Conservation (phyloP, 2,329 filamentous ascomycete genomes). For the Fusarium coffeatum region DNA sequence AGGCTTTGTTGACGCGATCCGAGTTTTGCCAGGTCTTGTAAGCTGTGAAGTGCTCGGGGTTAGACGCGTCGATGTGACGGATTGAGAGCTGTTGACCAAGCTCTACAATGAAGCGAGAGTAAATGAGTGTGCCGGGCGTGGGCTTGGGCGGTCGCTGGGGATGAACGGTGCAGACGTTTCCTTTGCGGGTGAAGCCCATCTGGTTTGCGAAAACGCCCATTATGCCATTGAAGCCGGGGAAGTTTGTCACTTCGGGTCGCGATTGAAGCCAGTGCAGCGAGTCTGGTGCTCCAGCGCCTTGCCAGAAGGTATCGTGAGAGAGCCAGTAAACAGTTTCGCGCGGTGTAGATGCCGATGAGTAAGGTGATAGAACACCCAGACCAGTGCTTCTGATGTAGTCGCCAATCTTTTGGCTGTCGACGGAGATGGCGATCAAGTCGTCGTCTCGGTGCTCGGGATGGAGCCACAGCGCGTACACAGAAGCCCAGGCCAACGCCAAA, state of each 20-base stretch:
- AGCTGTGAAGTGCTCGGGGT: slow-evolving; percentile 41
- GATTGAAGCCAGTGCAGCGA: slow-evolving; percentile 41
- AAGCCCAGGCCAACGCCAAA: slow-evolving; percentile 15
- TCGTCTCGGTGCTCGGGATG: slow-evolving; percentile 20
- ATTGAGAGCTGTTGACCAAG: slow-evolving; percentile 41
- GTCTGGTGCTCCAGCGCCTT: slow-evolving; percentile 45
- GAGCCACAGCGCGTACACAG: slow-evolving; percentile 26
- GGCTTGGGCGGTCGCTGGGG: slow-evolving; percentile 46
- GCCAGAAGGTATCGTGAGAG: slow-evolving; percentile 42
- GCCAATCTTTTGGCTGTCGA: slow-evolving; percentile 12
- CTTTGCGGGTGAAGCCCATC: slow-evolving; percentile 43
- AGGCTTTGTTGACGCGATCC: slow-evolving; percentile 45
- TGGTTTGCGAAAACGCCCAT: slow-evolving; percentile 42
- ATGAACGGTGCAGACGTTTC: slow-evolving; percentile 47
- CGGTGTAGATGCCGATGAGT: neutral
- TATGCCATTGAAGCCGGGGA: slow-evolving; percentile 42
- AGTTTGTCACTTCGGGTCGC: slow-evolving; percentile 41
- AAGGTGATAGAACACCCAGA: slow-evolving; percentile 17
- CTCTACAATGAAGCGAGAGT: slow-evolving; percentile 46
- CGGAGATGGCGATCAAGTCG: slow-evolving; percentile 13
- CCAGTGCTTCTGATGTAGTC: slow-evolving; percentile 25
- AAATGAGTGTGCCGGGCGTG: slow-evolving; percentile 40
- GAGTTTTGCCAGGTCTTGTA: slow-evolving; percentile 47
- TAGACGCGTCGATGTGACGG: slow-evolving; percentile 42
- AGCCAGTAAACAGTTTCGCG: slow-evolving; percentile 36